Evolutionary conservation across 495 filamentous ascomycete species (phyloP), one percentile per base, ranked within the genome.

Genomic region (Chlorociboria aeruginascens): DNA sequence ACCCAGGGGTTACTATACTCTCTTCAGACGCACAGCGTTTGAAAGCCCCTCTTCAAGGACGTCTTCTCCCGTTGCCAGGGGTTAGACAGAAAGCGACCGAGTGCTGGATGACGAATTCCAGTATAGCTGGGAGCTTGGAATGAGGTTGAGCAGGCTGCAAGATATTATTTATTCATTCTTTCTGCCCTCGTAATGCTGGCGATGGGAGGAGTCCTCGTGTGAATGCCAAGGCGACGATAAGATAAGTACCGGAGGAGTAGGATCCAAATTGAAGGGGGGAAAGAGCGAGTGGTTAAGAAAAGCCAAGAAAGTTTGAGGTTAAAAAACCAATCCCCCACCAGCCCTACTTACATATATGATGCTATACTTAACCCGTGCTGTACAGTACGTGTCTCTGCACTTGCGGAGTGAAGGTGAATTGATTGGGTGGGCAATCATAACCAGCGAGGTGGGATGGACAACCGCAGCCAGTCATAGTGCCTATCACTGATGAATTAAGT

Each of bases 1-100:
- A 25, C 31, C 32, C 49, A 42, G 51, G 51, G 20, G 20, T 25
- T 25, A 25, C 20, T 25, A n/a, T n/a, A n/a, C n/a, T n/a, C n/a
- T 4, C 48, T 40, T 36, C 13, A 57, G 49, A 57, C 54, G 29
- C 35, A 17, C 8, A 3, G 31, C 29, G 54, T 57, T 50, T 57
- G 33, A 53, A 48, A 37, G 17, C 32, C 43, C 33, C 43, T 40
- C 44, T 45, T 33, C 35, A 40, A 46, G 38, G 39, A 40, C 44
- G 17, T 20, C 8, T 25, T 48, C 38, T 40, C 50, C 37, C 45
- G 50, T 31, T 25, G 20, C 20, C 20, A 25, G 20, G 13, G 35
- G 54, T 50, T 40, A 33, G 51, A 53, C 38, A 30, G n/a, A 45
- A n/a, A 1, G 11, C 14, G 40, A 34, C 48, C 50, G 51, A 57